Base-by-base conservation (phyloP, 495 filamentous ascomycete genomes). In the Hypoxylon subgilvum region DNA sequence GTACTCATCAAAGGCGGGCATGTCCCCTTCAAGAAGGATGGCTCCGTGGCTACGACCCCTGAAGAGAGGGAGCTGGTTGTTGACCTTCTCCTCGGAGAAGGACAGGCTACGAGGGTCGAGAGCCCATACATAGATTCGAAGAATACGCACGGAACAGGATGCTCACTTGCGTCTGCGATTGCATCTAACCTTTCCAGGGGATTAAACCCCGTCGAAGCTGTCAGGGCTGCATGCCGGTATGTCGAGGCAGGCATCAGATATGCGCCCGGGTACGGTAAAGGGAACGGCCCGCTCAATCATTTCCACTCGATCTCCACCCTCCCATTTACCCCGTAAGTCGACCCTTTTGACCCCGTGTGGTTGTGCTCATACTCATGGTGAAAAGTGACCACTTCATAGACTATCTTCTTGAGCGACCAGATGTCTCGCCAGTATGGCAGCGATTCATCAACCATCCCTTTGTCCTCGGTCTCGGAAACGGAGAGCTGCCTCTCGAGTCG, bases 141-240 rank as follows among this genome's bases (percentile, higher is more conserved):
- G 55, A 92, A 94, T 58, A 98, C 94, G 2, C 94, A 98, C 72
- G 94, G 94, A 2, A 98, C 94, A 5, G 94, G 94, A 14, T 98
- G 94, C 66, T 94, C 91, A 10, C 82, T 98, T 47, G 94, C 94
- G 45, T 96, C 88, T 87, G 91, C 93, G 6, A 96, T 97, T 68
- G 90, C 93, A 8, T 91, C 86, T 13, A 92, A 95, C 61, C 75
- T 97, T 13, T 88, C 90, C 10, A 81, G 79, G 21, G 85, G 84
- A 0, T 57, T 78, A 41, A 69, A 75, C 25, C 69, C 92, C 28
- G 68, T 78, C 1, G 67, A 80, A 35, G 89, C 92, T 4, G 88
- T 95, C 16, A 82, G 79, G 50, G 73, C 74, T 27, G 91, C 86
- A 2, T 89, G 91, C 55, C 79, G 81, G 30, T 97, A 94, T 63